A percentile compares a stretch with the other conserved stretches of the same genome.
Evolutionary conservation across 257 asterid genomes (phyloP).

Genomic region (Gentiana straminea): DNA sequence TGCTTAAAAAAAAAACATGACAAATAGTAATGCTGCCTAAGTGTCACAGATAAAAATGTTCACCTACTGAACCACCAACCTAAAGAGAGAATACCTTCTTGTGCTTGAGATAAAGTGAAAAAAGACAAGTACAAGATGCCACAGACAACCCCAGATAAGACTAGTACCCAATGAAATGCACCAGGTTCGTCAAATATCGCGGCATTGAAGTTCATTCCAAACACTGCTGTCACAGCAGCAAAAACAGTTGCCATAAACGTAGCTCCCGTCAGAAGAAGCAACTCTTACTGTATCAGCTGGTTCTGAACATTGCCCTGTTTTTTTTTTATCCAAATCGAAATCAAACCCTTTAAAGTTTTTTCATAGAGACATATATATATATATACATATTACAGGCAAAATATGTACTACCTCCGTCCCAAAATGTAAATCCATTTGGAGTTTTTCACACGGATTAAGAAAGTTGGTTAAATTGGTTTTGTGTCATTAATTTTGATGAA

Average conservation of each 20-base stretch:
- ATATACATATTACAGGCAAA: neutral
- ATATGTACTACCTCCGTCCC: neutral
- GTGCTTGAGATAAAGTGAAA: conserved; percentile 59
- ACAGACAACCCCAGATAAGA: conserved; percentile 49
- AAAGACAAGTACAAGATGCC: conserved; percentile 42
- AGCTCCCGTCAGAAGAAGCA: conserved; percentile 82
- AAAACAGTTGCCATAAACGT: conserved; percentile 77
- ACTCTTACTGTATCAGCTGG: conserved; percentile 81
- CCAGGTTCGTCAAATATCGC: conserved; percentile 46
- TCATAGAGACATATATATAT: neutral
- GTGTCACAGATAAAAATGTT: too few relatives aligned
- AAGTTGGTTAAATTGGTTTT: too few relatives aligned
- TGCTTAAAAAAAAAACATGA: too few relatives aligned
- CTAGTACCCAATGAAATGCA: conserved; percentile 67
- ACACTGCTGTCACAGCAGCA: conserved; percentile 85
- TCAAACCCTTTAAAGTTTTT: neutral
- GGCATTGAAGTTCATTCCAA: conserved; percentile 83
- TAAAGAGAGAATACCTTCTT: conserved; percentile 73
- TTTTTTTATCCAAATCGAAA: conserved; percentile 2
- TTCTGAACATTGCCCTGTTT: conserved; percentile 96
- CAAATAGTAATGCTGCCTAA: too few relatives aligned
- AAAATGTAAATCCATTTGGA: too few relatives aligned
- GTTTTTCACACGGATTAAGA: too few relatives aligned
- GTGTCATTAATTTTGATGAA: too few relatives aligned
- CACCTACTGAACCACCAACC: neutral